Percentiles rank a stretch among this genome's conserved stretches.
phyloP scores from a whole-genome alignment of 495 filamentous ascomycete species.

The Aspergillus mulundensis region DNA sequence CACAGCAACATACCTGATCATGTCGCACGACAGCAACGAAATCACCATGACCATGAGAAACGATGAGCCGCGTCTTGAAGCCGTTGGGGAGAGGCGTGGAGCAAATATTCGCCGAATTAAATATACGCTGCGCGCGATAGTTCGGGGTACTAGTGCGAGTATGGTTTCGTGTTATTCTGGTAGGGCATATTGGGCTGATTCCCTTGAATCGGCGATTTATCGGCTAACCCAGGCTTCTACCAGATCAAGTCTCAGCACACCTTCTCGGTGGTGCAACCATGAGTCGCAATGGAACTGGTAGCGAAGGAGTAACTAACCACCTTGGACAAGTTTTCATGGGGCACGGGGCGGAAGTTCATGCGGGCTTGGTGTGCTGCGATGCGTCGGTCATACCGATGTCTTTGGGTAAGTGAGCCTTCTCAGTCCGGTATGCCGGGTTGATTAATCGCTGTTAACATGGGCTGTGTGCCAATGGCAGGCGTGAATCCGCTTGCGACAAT shows the following conservation, averaged over 20 bases:
- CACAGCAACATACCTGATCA: conserved; percentile 65
- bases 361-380: conserved; percentile 60
- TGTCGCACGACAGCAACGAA: conserved; percentile 68
- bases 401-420: conserved; percentile 36
- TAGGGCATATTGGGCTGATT: background rate
- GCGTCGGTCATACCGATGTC: conserved; percentile 59
- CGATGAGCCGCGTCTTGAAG: conserved; percentile 26
- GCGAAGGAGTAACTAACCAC: conserved; percentile 60
- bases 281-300: conserved; percentile 53
- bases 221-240: background rate
- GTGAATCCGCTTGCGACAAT: conserved; percentile 71
- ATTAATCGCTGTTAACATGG: too few relatives aligned
- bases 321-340: conserved; percentile 57
- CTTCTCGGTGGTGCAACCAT: conserved; percentile 67
- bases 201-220: too few relatives aligned
- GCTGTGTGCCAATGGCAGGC: background rate
- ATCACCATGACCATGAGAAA: conserved; percentile 54
- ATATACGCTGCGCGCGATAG: background rate
- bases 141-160: conserved; percentile 5
- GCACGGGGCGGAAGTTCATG: conserved; percentile 43
- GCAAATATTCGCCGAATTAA: background rate
- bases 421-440: background rate
- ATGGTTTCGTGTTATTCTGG: conserved; percentile 16
- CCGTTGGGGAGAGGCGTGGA: conserved; percentile 6
- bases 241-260: conserved; percentile 62